phyloP scores from a whole-genome alignment of 176 grass and related monocot genomes.

The Saccharum spontaneum region DNA sequence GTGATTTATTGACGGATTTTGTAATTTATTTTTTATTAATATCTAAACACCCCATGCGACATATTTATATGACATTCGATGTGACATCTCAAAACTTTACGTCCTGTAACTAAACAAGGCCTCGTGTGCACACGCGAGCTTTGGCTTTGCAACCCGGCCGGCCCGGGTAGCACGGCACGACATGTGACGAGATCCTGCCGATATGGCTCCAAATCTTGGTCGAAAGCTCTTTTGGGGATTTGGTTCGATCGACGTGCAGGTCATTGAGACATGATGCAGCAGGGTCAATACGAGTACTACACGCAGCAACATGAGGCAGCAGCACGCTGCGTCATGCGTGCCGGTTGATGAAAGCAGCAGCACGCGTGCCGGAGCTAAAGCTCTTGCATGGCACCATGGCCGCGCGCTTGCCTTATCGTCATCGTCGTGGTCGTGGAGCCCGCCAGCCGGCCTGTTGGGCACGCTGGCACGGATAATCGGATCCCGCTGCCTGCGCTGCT shows the following conservation, averaged over 20 bases:
- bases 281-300: background rate
- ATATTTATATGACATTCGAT: too few species aligned
- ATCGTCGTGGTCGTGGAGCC: background rate
- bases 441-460: background rate
- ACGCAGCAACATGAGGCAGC: background rate
- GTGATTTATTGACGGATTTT: too few species aligned
- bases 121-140: background rate
- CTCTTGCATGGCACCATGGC: background rate
- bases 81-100: too few species aligned
- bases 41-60: too few species aligned
- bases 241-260: background rate
- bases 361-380: background rate
- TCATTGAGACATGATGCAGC: too few species aligned
- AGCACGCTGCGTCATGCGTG: background rate
- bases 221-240: conserved; percentile 36
- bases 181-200: conserved; percentile 5
- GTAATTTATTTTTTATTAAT: too few species aligned
- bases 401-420: background rate
- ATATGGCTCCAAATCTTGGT: conserved; percentile 25
- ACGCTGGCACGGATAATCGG: background rate
- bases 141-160: background rate
- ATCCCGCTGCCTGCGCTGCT: background rate
- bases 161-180: background rate
- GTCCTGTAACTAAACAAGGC: background rate
- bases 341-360: background rate